Conservation (phyloP, 208 protist species). For the Porcisia deanei region DNA sequence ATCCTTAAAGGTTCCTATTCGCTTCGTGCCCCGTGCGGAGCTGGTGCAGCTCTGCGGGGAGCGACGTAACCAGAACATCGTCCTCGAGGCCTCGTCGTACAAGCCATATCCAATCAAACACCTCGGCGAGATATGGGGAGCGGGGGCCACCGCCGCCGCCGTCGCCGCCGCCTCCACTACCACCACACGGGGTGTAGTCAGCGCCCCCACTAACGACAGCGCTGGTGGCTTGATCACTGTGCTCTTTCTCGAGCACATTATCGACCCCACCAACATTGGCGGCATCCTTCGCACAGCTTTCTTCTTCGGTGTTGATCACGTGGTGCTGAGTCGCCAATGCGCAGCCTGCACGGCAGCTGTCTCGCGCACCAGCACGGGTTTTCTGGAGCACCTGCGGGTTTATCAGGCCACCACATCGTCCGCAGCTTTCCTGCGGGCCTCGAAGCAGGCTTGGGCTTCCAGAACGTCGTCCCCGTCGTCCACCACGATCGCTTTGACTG, state of each 20-base stretch:
- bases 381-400: conserved; percentile 72
- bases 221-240: conserved; percentile 19
- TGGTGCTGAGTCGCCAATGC: conserved; percentile 66
- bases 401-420: conserved; percentile 43
- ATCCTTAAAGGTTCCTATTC: conserved; percentile 47
- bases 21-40: conserved; percentile 60
- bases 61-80: conserved; percentile 78
- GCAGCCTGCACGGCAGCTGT: conserved; percentile 72
- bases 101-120: conserved; percentile 19
- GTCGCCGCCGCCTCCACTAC: background rate
- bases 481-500: background rate
- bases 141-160: background rate
- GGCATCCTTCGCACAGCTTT: conserved; percentile 71
- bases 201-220: background rate
- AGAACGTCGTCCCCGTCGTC: background rate
- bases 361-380: conserved; percentile 66
- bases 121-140: conserved; percentile 16
- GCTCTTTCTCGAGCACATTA: conserved; percentile 73
- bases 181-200: background rate
- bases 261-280: conserved; percentile 82
- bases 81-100: conserved; percentile 71
- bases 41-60: conserved; percentile 80
- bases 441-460: background rate
- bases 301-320: conserved; percentile 65
- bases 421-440: conserved; percentile 33